A percentile compares a stretch with the other conserved stretches of the same genome.
These are phyloP conservation scores for Ananas comosus DNA, from an alignment of 176 grass and related monocot species.

Conservation along the genomic window DNA sequence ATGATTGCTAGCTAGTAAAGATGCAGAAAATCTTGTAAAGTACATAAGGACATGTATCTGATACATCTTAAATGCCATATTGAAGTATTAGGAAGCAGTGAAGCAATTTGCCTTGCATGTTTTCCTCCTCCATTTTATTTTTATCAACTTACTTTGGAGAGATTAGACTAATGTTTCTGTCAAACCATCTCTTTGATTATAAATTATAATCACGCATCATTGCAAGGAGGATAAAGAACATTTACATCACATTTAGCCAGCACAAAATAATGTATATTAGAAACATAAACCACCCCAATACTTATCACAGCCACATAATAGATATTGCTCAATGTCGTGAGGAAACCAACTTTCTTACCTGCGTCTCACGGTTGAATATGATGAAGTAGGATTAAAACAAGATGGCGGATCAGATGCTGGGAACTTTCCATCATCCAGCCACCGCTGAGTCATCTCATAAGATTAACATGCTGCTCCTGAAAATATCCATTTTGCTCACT, in stretches of 20 bases:
- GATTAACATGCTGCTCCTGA: conserved; percentile 26
- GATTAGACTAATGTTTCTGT: not conserved
- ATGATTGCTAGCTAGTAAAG: too few relatives aligned
- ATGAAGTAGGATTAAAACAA: conserved; percentile 18
- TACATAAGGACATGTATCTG: too few relatives aligned
- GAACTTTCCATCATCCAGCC: conserved; percentile 22
- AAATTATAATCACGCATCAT: too few relatives aligned
- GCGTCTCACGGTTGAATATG: conserved; percentile 14
- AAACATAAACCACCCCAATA: not conserved
- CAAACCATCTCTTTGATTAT: not conserved
- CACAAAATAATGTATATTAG: too few relatives aligned
- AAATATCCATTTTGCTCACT: not conserved
- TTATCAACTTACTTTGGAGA: not conserved
- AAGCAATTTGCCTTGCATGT: too few relatives aligned
- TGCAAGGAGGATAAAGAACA: too few relatives aligned
- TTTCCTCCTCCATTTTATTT: too few relatives aligned
- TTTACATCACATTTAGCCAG: too few relatives aligned
- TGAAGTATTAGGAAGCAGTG: too few relatives aligned
- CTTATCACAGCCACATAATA: not conserved
- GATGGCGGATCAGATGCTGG: conserved; percentile 5
- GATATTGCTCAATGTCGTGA: not conserved
- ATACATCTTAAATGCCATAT: too few relatives aligned
- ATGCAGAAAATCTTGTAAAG: too few relatives aligned
- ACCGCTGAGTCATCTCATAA: conserved; percentile 31
- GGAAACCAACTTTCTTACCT: conserved; percentile 6